Evolutionary conservation across 1,139 yeast genomes (phyloP).

Genomic region (Pichia sp.): DNA sequence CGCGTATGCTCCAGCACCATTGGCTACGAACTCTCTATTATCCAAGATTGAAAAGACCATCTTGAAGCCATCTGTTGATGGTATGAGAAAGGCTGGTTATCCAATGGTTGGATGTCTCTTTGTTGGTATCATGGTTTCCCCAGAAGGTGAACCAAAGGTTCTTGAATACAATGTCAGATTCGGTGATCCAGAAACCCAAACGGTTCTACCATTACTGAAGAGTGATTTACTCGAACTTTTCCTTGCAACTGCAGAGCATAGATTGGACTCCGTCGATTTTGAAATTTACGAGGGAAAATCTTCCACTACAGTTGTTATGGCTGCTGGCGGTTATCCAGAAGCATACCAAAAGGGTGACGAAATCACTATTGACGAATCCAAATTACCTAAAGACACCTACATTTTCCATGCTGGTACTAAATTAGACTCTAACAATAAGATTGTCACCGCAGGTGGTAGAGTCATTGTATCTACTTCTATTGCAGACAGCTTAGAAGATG

Average conservation of each 20-base stretch:
- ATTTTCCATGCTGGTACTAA: conserved; percentile 96
- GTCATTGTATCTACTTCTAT: conserved; percentile 93
- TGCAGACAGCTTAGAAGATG: conserved; percentile 65
- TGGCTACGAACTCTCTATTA: conserved; percentile 66
- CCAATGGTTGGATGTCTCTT: conserved; percentile 96
- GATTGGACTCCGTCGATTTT: conserved; percentile 79
- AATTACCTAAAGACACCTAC: conserved; percentile 47
- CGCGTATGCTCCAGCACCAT: conserved; percentile 97
- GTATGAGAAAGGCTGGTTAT: conserved; percentile 92
- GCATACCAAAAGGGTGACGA: conserved; percentile 78
- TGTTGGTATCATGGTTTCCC: conserved; percentile 92
- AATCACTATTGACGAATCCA: conserved; percentile 46
- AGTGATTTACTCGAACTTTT: conserved; percentile 90
- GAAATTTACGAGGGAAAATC: conserved; percentile 52
- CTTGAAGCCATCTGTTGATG: conserved; percentile 88
- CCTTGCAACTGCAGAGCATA: conserved; percentile 91
- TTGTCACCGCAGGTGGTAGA: conserved; percentile 91
- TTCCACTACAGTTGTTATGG: conserved; percentile 89
- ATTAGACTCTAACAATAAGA: conserved; percentile 39
- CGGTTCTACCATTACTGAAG: conserved; percentile 83
- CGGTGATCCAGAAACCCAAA: conserved; percentile 99
- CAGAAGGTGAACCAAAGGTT: conserved; percentile 78
- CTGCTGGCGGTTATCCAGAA: conserved; percentile 98
- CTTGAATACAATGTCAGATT: conserved; percentile 96
- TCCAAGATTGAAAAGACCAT: conserved; percentile 63